A percentile compares a stretch with the other conserved stretches of the same genome.
Evolutionary conservation across 306 rosid species (phyloP).

Genomic region (Dalbergia oliveri): DNA sequence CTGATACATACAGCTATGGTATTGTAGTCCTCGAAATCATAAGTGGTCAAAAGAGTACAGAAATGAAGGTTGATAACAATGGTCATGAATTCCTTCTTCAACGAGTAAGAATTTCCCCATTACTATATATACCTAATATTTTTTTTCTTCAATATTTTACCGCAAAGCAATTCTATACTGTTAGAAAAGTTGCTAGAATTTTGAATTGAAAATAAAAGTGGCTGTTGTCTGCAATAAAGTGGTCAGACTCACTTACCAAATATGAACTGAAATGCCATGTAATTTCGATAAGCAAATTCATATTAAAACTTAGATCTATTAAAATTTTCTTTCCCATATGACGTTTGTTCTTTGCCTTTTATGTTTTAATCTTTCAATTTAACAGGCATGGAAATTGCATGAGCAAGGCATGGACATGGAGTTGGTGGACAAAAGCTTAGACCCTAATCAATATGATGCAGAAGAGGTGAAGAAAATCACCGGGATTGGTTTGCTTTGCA

Average conservation of each 20-base stretch:
- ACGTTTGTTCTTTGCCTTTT: background rate
- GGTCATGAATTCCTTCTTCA: slow-evolving; percentile 63
- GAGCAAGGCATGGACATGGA: slow-evolving; percentile 55
- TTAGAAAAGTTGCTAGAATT: no score
- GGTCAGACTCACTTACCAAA: no score
- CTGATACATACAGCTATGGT: slow-evolving; percentile 74
- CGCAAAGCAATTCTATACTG: no score
- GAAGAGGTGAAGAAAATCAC: slow-evolving; percentile 63
- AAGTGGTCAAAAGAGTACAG: slow-evolving; percentile 63
- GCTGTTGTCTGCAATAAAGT: no score
- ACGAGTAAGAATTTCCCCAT: slow-evolving; percentile 54
- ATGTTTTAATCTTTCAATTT: background rate
- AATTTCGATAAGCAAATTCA: no score
- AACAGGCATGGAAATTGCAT: slow-evolving; percentile 67
- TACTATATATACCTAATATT: background rate
- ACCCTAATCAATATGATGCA: slow-evolving; percentile 55
- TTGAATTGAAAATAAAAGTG: no score
- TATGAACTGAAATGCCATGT: no score
- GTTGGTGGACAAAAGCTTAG: slow-evolving; percentile 59
- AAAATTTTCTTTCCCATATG: background rate
- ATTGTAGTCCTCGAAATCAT: slow-evolving; percentile 72
- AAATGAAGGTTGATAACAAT: slow-evolving; percentile 44
- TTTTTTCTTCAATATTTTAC: background rate
- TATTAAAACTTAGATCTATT: no score
- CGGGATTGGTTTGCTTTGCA: slow-evolving; percentile 68